Percentiles rank a stretch among this genome's conserved stretches.
Evolutionary conservation across 495 filamentous ascomycete genomes (phyloP).

Genomic region (Aspergillus nanangensis): DNA sequence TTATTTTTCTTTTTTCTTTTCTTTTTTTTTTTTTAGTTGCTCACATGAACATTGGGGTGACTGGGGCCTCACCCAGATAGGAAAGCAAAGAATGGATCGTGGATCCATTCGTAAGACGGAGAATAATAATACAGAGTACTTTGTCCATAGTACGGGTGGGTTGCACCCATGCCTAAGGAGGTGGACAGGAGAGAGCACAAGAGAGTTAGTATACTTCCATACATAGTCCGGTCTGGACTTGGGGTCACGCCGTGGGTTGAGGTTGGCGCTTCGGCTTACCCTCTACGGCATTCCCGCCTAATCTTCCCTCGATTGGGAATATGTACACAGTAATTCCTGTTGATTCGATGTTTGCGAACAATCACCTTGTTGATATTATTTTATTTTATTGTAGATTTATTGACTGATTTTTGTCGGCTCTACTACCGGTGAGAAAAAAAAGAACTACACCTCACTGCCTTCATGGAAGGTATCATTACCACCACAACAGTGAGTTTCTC

Average conservation of each 20-base stretch:
- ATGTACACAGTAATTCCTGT: background rate
- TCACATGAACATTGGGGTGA: conserved; percentile 26
- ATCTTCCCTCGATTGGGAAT: conserved; percentile 5
- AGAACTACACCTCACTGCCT: background rate
- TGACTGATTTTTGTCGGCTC: background rate
- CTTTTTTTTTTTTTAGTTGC: too few species aligned
- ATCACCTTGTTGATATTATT: background rate
- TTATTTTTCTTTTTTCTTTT: conserved; percentile 23
- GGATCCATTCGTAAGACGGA: too few species aligned
- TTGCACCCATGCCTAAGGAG: too few species aligned
- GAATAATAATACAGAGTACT: too few species aligned
- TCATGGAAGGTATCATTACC: too few species aligned
- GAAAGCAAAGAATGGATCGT: too few species aligned
- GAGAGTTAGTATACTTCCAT: too few species aligned
- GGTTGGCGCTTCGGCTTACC: conserved; percentile 32
- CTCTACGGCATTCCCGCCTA: conserved; percentile 30
- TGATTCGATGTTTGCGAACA: background rate
- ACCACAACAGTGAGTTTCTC: background rate
- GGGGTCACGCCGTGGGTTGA: background rate
- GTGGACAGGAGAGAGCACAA: too few species aligned
- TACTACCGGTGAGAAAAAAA: background rate
- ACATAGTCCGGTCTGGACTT: conserved; percentile 27
- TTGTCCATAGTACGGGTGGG: too few species aligned
- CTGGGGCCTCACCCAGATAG: conserved; percentile 8
- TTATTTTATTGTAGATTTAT: too few species aligned